Conservation (phyloP, 495 filamentous ascomycete genomes). For the Penicillium diatomitis region DNA sequence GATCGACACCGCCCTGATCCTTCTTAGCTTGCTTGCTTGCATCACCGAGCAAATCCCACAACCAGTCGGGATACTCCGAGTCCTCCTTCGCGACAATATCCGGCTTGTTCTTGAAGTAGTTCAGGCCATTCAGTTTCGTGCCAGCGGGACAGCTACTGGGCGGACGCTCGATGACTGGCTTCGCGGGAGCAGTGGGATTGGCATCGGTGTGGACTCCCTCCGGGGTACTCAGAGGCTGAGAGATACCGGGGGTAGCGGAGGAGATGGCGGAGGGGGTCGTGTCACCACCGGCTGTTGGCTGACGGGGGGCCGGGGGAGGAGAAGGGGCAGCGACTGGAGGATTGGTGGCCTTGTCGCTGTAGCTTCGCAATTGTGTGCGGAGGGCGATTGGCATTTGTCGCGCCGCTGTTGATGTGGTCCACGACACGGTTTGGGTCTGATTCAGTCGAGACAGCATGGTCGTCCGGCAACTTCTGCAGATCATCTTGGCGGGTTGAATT, state of each 20-base stretch:
- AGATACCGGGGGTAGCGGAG: constrained; percentile 36
- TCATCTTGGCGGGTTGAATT: constrained; percentile 24
- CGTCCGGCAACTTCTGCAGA: constrained; percentile 40
- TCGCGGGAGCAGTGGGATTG: constrained; percentile 17
- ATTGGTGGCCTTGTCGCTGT: constrained; percentile 28
- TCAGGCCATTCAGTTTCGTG: constrained; percentile 67
- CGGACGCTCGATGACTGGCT: constrained; percentile 18
- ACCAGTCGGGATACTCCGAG: constrained; percentile 81
- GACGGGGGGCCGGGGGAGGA: constrained; percentile 45
- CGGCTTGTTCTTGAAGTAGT: constrained; percentile 77
- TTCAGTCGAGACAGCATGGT: constrained; percentile 32
- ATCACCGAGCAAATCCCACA: constrained; percentile 69
- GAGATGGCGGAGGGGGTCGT: constrained; percentile 35
- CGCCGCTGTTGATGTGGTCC: constrained; percentile 21
- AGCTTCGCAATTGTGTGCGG: constrained; percentile 29
- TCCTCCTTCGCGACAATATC: constrained; percentile 68
- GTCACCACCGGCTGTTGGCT: constrained; percentile 26
- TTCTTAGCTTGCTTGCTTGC: constrained; percentile 24
- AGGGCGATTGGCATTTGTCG: constrained; percentile 14
- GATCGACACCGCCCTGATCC: constrained; percentile 33
- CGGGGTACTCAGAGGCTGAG: constrained; percentile 37
- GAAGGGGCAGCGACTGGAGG: constrained; percentile 39
- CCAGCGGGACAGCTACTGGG: constrained; percentile 55
- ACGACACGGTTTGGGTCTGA: constrained; percentile 21
- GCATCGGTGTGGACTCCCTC: constrained; percentile 25